Evolutionary conservation across 805 yeast genomes (phyloP).

Genomic region (Wickerhamomyces bisporus): DNA sequence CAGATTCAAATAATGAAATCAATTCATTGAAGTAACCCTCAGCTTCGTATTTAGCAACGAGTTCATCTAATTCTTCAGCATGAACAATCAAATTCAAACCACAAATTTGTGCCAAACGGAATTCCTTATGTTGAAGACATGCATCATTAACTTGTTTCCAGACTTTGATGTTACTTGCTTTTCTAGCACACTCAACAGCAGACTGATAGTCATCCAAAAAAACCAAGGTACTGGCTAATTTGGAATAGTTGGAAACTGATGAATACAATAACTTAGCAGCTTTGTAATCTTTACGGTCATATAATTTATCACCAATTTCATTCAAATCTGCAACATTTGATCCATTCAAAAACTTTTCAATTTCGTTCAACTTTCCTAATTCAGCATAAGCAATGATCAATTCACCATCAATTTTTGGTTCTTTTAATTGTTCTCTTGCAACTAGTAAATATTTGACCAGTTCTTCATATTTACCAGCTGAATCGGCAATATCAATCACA

Average conservation of each 20-base stretch:
- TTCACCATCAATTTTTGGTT: conserved; percentile 90
- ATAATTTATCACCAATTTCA: conserved; percentile 85
- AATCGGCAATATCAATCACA: conserved; percentile 92
- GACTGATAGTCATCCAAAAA: conserved; percentile 88
- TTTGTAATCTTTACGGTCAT: conserved; percentile 73
- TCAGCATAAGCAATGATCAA: conserved; percentile 83
- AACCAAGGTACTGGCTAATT: conserved; percentile 94
- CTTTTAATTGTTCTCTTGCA: conserved; percentile 91
- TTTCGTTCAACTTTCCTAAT: conserved; percentile 67
- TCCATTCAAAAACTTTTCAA: conserved; percentile 77
- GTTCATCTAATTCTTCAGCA: conserved; percentile 92
- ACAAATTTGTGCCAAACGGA: conserved; percentile 96
- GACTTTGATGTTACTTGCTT: conserved; percentile 87
- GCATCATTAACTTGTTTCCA: conserved; percentile 98
- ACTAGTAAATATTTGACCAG: conserved; percentile 77
- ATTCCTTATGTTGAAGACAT: conserved; percentile 91
- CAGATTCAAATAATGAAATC: conserved; percentile 89
- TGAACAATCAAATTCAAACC: conserved; percentile 95
- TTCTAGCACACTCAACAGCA: conserved; percentile 98
- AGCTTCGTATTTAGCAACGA: conserved; percentile 81
- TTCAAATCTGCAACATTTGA: conserved; percentile 93
- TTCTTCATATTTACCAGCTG: conserved; percentile 95
- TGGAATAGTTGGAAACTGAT: conserved; percentile 88
- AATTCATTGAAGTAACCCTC: conserved; percentile 90
- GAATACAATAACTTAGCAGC: conserved; percentile 89